Evolutionary conservation across 257 asterid genomes (phyloP), one percentile per base, ranked within the genome.

Genomic region (Avicennia marina): DNA sequence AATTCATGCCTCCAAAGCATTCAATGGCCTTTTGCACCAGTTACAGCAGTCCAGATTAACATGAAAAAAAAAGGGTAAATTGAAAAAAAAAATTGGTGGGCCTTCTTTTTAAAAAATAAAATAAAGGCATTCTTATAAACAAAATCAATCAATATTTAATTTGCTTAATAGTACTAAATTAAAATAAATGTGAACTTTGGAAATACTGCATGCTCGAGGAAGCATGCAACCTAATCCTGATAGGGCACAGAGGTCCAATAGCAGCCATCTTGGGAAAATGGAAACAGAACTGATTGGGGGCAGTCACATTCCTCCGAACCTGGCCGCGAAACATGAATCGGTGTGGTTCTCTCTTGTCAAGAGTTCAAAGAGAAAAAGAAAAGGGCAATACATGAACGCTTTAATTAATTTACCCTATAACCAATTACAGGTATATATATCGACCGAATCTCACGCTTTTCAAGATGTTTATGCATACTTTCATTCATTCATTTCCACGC

Each of bases 251-350:
- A 12, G 41, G 41, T 8, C 13, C 13, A 36, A 7, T 36, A n/a
- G 41, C 3, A 2, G 41, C n/a, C 27, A 41, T 26, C 45, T 26
- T 33, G 36, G 53, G 51, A 16, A 71, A 21, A 27, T 41, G 48
- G 15, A 63, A 44, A 36, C n/a, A n/a, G n/a, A n/a, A n/a, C n/a
- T 4, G 33, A 7, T 29, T 3, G 33, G 5, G 7, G 3, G 49
- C 72, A 25, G 53, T 70, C 77, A 65, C 49, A 63, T 71, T 64
- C 73, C 74, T 71, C 42, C 70, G 67, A 70, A 70, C 64, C 72
- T 62, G 62, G 69, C 68, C 74, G 61, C 46, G 58, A 63, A 62
- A 76, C 51, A 70, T 70, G 79, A 78, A 75, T 56, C 74, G 75
- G 65, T 66, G 73, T 40, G 62, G 65, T 64, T 59, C 47, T 33